Evolutionary conservation across 495 filamentous ascomycete genomes (phyloP).

Genomic region (Emericellopsis terricola): DNA sequence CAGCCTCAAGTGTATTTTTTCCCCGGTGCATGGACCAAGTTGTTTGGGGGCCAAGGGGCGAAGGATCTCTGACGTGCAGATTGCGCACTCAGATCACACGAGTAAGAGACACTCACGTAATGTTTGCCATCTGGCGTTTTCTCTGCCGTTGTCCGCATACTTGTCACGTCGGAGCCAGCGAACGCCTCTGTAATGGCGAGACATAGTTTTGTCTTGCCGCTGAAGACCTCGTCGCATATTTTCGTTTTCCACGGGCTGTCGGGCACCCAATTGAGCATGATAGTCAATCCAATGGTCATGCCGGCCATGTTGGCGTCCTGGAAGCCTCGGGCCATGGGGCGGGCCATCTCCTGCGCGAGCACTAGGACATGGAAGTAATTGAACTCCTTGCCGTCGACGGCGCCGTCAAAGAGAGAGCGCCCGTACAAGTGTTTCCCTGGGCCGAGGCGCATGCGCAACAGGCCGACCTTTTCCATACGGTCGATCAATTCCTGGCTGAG

Average conservation of each 20-base stretch:
- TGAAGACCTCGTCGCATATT: slow-evolving; percentile 53
- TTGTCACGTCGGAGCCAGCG: slow-evolving; percentile 73
- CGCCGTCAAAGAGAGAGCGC: slow-evolving; percentile 46
- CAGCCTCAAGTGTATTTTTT: too few species aligned
- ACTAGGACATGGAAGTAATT: slow-evolving; percentile 81
- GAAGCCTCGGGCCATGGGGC: slow-evolving; percentile 50
- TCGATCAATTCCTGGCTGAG: slow-evolving; percentile 66
- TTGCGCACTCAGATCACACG: too few species aligned
- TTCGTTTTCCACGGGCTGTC: slow-evolving; percentile 45
- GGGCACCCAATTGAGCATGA: slow-evolving; percentile 61
- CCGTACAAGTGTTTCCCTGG: slow-evolving; percentile 72
- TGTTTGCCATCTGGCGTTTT: slow-evolving; percentile 71
- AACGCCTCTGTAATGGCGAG: slow-evolving; percentile 83
- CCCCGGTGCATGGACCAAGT: background rate
- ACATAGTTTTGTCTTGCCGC: slow-evolving; percentile 73
- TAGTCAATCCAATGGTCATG: slow-evolving; percentile 71
- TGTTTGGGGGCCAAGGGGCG: background rate
- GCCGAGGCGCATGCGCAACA: slow-evolving; percentile 69
- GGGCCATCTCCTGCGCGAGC: slow-evolving; percentile 51
- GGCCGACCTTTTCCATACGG: slow-evolving; percentile 51
- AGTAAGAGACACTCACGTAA: slow-evolving; percentile 27
- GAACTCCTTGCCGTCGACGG: slow-evolving; percentile 60
- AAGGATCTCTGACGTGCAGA: too few species aligned
- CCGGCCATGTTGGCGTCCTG: slow-evolving; percentile 48
- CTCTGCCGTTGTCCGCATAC: slow-evolving; percentile 60